Conservation (phyloP, 352 stramenopile genomes). For the Globisporangium viniferum region DNA sequence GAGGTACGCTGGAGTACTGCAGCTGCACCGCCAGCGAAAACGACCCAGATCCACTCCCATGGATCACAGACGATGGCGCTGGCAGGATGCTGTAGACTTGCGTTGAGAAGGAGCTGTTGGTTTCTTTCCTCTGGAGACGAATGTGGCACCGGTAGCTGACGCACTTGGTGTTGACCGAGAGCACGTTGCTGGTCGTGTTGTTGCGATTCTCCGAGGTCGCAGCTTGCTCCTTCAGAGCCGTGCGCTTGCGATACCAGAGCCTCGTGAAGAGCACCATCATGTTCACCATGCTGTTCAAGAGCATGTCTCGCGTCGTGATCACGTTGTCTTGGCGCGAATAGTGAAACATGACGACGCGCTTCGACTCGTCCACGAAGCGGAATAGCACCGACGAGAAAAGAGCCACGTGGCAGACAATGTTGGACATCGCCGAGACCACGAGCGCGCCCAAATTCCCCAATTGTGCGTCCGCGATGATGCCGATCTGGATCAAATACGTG, state of each 20-base stretch:
- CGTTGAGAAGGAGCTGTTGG: background rate
- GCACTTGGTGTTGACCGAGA: conserved; percentile 17
- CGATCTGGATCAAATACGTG: conserved; percentile 26
- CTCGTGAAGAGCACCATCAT: conserved; percentile 28
- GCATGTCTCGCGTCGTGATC: conserved; percentile 24
- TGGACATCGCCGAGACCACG: conserved; percentile 20
- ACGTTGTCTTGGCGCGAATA: conserved; percentile 15
- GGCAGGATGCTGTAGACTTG: background rate
- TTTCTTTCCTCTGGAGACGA: background rate
- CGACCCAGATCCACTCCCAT: background rate
- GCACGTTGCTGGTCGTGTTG: conserved; percentile 16
- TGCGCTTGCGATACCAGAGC: conserved; percentile 27
- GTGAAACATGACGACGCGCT: conserved; percentile 6
- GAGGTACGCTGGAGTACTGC: background rate
- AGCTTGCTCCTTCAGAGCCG: conserved; percentile 6
- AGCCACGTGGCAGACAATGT: conserved; percentile 14
- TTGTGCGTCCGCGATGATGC: conserved; percentile 24
- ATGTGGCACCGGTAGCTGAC: conserved; percentile 31
- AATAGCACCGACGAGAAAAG: conserved; percentile 25
- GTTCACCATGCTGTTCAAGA: conserved; percentile 28
- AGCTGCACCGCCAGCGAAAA: background rate
- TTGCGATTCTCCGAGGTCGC: background rate
- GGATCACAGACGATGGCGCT: background rate
- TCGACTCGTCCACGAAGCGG: conserved; percentile 19
- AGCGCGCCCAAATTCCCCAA: conserved; percentile 21